A percentile compares a stretch with the other conserved stretches of the same genome.
Evolutionary conservation across 1,284 basidiomycete species (phyloP).

Genomic region (Malassezia restricta): DNA sequence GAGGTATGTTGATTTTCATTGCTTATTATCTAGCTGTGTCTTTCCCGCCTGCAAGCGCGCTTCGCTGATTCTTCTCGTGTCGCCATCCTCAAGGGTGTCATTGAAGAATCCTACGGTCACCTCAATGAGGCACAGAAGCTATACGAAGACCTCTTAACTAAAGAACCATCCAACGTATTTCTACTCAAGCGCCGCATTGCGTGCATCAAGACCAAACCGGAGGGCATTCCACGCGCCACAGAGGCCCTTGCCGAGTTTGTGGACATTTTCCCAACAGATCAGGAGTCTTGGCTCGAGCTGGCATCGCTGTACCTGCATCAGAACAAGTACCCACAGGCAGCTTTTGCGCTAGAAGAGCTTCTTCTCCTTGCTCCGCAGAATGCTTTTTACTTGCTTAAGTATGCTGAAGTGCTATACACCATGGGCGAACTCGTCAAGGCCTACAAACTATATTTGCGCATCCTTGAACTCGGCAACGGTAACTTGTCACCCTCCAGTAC

Average conservation of each 20-base stretch:
- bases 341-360: slow-evolving; percentile 67
- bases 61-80: slow-evolving; percentile 76
- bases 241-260: slow-evolving; percentile 66
- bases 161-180: slow-evolving; percentile 65
- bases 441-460: slow-evolving; percentile 37
- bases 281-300: slow-evolving; percentile 85
- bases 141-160: slow-evolving; percentile 59
- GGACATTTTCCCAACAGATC: slow-evolving; percentile 83
- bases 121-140: slow-evolving; percentile 53
- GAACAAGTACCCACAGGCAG: slow-evolving; percentile 55
- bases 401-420: slow-evolving; percentile 76
- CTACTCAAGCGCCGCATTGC: slow-evolving; percentile 73
- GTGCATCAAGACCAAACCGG: slow-evolving; percentile 47
- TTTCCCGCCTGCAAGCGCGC: slow-evolving; percentile 57
- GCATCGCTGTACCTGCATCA: slow-evolving; percentile 71
- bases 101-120: slow-evolving; percentile 61
- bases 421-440: slow-evolving; percentile 52
- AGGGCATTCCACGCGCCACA: slow-evolving; percentile 53
- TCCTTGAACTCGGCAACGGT: slow-evolving; percentile 29
- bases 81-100: slow-evolving; percentile 67
- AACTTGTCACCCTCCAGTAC: neutral
- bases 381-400: slow-evolving; percentile 66
- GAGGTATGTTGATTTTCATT: slow-evolving; percentile 54
- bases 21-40: slow-evolving; percentile 52
- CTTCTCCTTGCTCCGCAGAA: slow-evolving; percentile 73